Evolutionary conservation across 169 alveolate species (phyloP).

Genomic region (Plasmodium gallinaceum): DNA sequence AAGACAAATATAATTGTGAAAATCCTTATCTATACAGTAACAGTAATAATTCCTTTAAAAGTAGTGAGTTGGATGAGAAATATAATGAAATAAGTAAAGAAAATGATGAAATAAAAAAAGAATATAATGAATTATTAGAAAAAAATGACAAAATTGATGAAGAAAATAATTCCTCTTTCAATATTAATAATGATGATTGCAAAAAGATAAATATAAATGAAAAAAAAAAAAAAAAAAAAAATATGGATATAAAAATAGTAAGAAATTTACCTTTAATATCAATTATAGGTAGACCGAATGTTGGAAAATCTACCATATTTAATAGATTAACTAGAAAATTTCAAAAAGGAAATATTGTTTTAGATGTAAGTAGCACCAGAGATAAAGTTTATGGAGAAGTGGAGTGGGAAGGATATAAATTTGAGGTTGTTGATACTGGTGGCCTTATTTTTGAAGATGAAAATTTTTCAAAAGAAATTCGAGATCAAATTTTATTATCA

Average conservation of each 20-base stretch:
- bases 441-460: constrained; percentile 82
- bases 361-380: constrained; percentile 85
- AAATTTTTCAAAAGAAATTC: constrained; percentile 79
- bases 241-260: constrained; percentile 33
- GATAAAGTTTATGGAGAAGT: constrained; percentile 84
- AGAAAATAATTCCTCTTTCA: too few relatives aligned
- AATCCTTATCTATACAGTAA: too few relatives aligned
- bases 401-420: constrained; percentile 85
- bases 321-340: constrained; percentile 85
- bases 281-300: constrained; percentile 86
- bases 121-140: too few relatives aligned
- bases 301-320: constrained; percentile 86
- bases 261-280: constrained; percentile 78
- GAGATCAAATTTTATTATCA: constrained; percentile 52
- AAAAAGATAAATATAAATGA: neutral
- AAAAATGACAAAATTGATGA: too few relatives aligned
- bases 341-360: constrained; percentile 86
- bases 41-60: too few relatives aligned
- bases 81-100: too few relatives aligned
- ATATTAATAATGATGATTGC: neutral
- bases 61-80: too few relatives aligned
- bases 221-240: constrained; percentile 33
- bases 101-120: too few relatives aligned
- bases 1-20: too few relatives aligned
- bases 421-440: constrained; percentile 86